These are phyloP conservation scores for Trebouxia sp. DNA, from an alignment of 139 green algal species.

Conservation along the genomic window DNA sequence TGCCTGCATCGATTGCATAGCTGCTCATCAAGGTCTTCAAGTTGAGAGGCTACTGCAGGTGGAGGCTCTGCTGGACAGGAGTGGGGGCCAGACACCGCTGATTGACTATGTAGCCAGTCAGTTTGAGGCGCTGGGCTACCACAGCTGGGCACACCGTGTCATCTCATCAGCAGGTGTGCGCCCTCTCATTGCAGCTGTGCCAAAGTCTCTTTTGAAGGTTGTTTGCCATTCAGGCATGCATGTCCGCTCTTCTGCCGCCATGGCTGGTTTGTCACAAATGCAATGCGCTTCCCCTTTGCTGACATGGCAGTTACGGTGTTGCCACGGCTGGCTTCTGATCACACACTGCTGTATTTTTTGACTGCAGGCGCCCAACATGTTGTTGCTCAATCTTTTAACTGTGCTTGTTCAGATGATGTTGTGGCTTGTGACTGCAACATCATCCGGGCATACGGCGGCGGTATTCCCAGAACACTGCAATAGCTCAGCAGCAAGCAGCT, in stretches of 20 bases:
- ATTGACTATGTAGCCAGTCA: conserved; percentile 52
- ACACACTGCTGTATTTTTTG: not conserved
- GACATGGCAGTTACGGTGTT: too few species aligned
- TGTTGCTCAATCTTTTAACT: too few species aligned
- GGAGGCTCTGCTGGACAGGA: conserved; percentile 73
- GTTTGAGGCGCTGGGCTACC: conserved; percentile 80
- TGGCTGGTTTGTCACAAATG: too few species aligned
- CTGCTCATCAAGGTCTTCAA: not conserved
- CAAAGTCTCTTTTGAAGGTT: not conserved
- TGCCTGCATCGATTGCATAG: not conserved
- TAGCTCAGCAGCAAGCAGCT: too few species aligned
- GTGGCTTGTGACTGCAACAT: not conserved
- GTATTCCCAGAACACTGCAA: too few species aligned
- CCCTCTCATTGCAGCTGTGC: not conserved
- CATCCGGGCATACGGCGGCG: too few species aligned
- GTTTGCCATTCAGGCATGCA: not conserved
- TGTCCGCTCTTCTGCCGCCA: not conserved
- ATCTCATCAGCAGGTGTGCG: conserved; percentile 64
- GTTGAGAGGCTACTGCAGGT: conserved; percentile 49
- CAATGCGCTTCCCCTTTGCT: too few species aligned
- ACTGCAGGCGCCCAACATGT: not conserved
- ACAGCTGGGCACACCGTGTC: conserved; percentile 77
- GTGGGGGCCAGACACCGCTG: conserved; percentile 41
- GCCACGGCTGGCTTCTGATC: too few species aligned
- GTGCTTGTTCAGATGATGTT: not conserved